Conservation (phyloP, 2,329 filamentous ascomycete species). For the Chaetomiaceae sp. region DNA sequence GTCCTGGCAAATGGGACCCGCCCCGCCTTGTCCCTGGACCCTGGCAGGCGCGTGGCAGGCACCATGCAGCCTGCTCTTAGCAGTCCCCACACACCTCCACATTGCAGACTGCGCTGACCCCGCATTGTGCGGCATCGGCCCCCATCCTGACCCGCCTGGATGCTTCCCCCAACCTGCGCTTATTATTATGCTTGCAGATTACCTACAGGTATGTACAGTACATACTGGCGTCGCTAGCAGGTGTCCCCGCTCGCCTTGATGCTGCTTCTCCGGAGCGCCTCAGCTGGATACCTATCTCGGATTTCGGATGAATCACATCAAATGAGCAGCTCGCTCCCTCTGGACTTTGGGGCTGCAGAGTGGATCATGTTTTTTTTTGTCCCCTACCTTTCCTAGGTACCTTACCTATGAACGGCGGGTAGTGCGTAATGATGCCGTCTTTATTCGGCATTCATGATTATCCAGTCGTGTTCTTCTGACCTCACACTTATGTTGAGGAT, state of each 20-base stretch:
- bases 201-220: too few species aligned
- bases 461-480: too few species aligned
- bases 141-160: neutral
- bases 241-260: neutral
- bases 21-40: constrained; percentile 5
- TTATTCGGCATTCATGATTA: too few species aligned
- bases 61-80: neutral
- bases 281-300: neutral
- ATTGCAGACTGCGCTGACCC: neutral
- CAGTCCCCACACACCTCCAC: neutral
- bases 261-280: neutral
- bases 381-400: too few species aligned
- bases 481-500: too few species aligned
- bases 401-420: too few species aligned
- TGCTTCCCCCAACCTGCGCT: neutral
- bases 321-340: too few species aligned
- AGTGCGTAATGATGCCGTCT: too few species aligned
- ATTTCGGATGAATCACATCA: too few species aligned
- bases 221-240: neutral
- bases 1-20: constrained; percentile 10
- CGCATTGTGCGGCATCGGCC: constrained; percentile 6
- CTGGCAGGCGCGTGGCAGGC: constrained; percentile 3
- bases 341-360: too few species aligned
- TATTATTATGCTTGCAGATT: too few species aligned
- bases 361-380: too few species aligned